Conservation (phyloP, 768 basidiomycete species). For the Agaricus blazei region DNA sequence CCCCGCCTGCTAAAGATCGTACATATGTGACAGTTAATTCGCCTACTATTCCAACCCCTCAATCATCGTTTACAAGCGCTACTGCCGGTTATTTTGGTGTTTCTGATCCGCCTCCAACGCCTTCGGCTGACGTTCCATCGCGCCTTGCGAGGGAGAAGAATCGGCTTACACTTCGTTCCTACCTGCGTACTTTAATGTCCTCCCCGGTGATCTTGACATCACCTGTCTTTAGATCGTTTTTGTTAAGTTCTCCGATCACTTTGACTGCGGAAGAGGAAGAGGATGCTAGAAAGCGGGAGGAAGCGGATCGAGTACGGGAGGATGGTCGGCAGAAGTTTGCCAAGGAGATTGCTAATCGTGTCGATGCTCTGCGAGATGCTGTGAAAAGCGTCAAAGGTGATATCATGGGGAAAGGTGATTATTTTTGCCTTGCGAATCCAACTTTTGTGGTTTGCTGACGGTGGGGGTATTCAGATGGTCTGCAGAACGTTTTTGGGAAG, state of each 20-base stretch:
- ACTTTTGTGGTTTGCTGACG: no score
- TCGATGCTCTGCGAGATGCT: slow-evolving; percentile 80
- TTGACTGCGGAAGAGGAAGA: slow-evolving; percentile 70
- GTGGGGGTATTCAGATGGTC: slow-evolving; percentile 53
- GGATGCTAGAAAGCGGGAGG: slow-evolving; percentile 76
- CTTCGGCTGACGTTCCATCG: slow-evolving; percentile 21
- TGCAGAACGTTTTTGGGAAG: slow-evolving; percentile 82
- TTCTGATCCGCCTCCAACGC: not conserved
- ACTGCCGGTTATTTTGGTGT: not conserved
- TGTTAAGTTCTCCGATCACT: slow-evolving; percentile 69
- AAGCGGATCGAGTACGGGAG: slow-evolving; percentile 83
- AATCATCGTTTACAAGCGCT: not conserved
- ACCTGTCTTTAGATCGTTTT: slow-evolving; percentile 80
- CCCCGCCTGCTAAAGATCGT: slow-evolving; percentile 88
- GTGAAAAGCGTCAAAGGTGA: slow-evolving; percentile 90
- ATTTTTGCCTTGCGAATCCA: not conserved
- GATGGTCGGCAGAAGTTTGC: slow-evolving; percentile 85
- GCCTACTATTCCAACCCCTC: slow-evolving; percentile 3
- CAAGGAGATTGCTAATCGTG: slow-evolving; percentile 77
- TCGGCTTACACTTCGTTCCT: slow-evolving; percentile 86
- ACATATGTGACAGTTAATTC: slow-evolving; percentile 54
- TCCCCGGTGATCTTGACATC: slow-evolving; percentile 75
- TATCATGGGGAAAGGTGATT: slow-evolving; percentile 75
- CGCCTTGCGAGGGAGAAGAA: slow-evolving; percentile 91
- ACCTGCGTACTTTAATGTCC: slow-evolving; percentile 76